Base-by-base conservation (phyloP, 768 basidiomycete genomes). In the Paxillus rubicundulus region DNA sequence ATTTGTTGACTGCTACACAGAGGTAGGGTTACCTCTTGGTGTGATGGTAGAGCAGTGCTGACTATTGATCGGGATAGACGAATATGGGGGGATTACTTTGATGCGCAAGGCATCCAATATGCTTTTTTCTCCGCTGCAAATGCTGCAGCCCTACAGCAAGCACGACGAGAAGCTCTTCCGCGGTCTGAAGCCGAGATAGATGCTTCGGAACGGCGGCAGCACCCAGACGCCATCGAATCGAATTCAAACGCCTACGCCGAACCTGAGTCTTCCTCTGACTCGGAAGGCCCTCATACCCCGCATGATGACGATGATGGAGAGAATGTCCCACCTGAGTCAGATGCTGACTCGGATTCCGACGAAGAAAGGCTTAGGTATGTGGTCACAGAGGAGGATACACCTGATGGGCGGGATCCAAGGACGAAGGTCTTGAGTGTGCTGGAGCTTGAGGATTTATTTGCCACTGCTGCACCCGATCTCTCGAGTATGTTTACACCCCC, bases 81-180 rank as follows among this genome's bases (percentile, higher is more conserved):
- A 38, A 73, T 77, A 57, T 99, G 97, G 97, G 96, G 95, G 21
- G 88, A 94, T 64, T 89, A 92, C 62, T 94, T 96, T 60, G 92
- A 95, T 51, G 60, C 74, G 10, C 78, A 88, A 60, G 79, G 80
- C 8, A 75, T 95, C 39, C 78, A 76, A 52, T 97, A 90, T 62
- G 93, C 91, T 0, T 96, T 99, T 66, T 96, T 95, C 73, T 94
- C 97, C 7, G 94, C 97, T 7, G 80, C 89, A 10, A 89, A 91
- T 71, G 92, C 92, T 24, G 76, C 84, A 4, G 92, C 92, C 20
- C 62, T 93, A 34, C 96, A 98, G 53, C 81, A 90, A 66, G 85
- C 82, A 49, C 76, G 85, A 43, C 69, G 81, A 61, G 82, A 84
- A 45, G 76, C 77, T 3, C 53, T 61, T 10, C 66, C 66, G 16